Evolutionary conservation across 1,139 yeast species (phyloP), one percentile per base, ranked within the genome.

Genomic region (Hansenula anomala): DNA sequence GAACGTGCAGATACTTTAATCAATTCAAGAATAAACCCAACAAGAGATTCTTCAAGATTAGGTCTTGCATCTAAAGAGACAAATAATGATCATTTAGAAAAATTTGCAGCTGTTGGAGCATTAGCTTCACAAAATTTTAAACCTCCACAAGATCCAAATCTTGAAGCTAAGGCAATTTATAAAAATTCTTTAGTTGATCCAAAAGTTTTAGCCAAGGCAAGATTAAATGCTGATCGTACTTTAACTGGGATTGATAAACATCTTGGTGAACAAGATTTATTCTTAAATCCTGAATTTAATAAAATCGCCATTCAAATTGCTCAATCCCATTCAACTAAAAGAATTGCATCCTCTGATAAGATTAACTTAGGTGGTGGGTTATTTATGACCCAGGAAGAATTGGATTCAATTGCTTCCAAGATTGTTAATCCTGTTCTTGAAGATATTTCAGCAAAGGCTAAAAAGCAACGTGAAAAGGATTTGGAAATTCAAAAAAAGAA

Each of bases 281-380:
- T 56, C 46, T 49, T 51, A n/a, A 66, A 66, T 41, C 59, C 58
- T 8, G 64, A 57, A 1, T 66, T 58, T 47, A 67, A 67, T 51
- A 66, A 60, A 33, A 74, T 82, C 30, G 82, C 81, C 8, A 59
- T 67, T 17, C 68, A 69, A 33, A 64, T 84, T 50, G 97, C 96
- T 3, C 73, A 75, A 51, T 56, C 54, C 33, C 49, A 52, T 15
- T 51, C 48, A 14, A 47, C 57, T 49, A 8, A 8, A 23, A 62
- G 65, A 41, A 28, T 44, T 14, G 44, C 36, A 4, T 30, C 37
- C 24, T 54, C 62, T 34, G 88, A 87, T 36, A 72, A 81, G 56
- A 71, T 88, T 52, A 74, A 88, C 55, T 66, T 90, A 48, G 98
- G 98, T 45, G 96, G 96, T 49, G 97, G 97, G 4, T 71, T 87